phyloP scores from a whole-genome alignment of 116 monocot genomes.

The Dioscorea cayenensis region DNA sequence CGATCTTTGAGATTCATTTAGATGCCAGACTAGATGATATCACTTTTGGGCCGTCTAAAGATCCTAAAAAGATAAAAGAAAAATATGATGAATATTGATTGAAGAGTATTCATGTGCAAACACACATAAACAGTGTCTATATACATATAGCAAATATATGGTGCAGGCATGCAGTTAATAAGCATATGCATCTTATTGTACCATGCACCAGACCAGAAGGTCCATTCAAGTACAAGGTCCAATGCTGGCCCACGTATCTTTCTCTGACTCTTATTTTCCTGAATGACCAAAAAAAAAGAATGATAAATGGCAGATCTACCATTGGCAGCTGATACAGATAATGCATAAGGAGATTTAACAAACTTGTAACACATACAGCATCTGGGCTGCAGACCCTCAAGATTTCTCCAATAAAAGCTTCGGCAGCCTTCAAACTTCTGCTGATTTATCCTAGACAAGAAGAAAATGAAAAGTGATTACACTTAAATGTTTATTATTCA shows the following conservation, averaged over 20 bases:
- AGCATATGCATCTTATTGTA: constrained; percentile 4
- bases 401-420: constrained; percentile 68
- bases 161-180: not conserved
- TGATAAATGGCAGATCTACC: not conserved
- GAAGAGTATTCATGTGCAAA: not conserved
- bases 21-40: constrained; percentile 29
- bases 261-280: constrained; percentile 78
- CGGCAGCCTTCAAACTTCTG: constrained; percentile 92
- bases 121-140: not conserved
- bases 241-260: constrained; percentile 76
- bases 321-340: not conserved
- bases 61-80: constrained; percentile 28
- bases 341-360: not conserved
- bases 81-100: not conserved
- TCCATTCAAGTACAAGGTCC: constrained; percentile 69
- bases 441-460: constrained; percentile 81
- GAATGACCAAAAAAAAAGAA: not conserved
- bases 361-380: constrained; percentile 50
- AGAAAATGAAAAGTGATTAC: constrained; percentile 1
- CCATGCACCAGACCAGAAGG: constrained; percentile 50
- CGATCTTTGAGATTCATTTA: constrained; percentile 47
- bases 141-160: not conserved
- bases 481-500: not conserved
- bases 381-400: constrained; percentile 79
- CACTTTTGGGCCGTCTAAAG: constrained; percentile 39